phyloP scores from a whole-genome alignment of 2,329 filamentous ascomycete species.

The Penicillium concentricum region DNA sequence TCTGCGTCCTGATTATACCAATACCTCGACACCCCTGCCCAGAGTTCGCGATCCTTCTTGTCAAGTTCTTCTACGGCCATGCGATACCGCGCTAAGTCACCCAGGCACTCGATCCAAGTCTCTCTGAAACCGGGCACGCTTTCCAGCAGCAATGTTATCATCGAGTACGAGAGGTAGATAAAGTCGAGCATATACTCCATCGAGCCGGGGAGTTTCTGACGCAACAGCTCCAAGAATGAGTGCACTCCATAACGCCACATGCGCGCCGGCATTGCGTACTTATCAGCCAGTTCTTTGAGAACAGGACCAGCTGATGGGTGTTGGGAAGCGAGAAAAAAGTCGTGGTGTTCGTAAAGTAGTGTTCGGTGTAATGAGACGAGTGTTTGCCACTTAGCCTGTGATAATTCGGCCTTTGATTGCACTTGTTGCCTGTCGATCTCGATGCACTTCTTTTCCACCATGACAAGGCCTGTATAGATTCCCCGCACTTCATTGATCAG shows the following conservation, averaged over 20 bases:
- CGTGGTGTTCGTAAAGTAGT: slow-evolving; percentile 76
- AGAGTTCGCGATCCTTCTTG: slow-evolving; percentile 70
- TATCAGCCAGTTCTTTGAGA: slow-evolving; percentile 67
- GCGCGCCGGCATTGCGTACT: slow-evolving; percentile 86
- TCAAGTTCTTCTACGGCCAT: slow-evolving; percentile 92
- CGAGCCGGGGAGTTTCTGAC: slow-evolving; percentile 71
- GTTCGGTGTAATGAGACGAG: slow-evolving; percentile 80
- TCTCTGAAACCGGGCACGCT: slow-evolving; percentile 79
- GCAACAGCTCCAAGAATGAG: slow-evolving; percentile 73
- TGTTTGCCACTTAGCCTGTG: slow-evolving; percentile 74
- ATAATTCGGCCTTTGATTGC: slow-evolving; percentile 36
- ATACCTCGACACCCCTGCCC: slow-evolving; percentile 74
- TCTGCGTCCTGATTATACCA: slow-evolving; percentile 88
- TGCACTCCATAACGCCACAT: slow-evolving; percentile 97
- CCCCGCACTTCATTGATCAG: slow-evolving; percentile 68
- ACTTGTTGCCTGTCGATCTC: slow-evolving; percentile 68
- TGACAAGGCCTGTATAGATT: slow-evolving; percentile 72
- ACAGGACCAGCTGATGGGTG: slow-evolving; percentile 74
- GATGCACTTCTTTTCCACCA: slow-evolving; percentile 86
- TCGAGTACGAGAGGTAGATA: slow-evolving; percentile 83
- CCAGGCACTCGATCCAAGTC: slow-evolving; percentile 91
- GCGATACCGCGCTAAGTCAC: slow-evolving; percentile 78
- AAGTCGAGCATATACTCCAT: slow-evolving; percentile 89
- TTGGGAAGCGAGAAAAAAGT: slow-evolving; percentile 83
- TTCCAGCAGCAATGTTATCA: slow-evolving; percentile 84